Evolutionary conservation across 768 basidiomycete species (phyloP).

Genomic region (Kwoniella botswanensis): DNA sequence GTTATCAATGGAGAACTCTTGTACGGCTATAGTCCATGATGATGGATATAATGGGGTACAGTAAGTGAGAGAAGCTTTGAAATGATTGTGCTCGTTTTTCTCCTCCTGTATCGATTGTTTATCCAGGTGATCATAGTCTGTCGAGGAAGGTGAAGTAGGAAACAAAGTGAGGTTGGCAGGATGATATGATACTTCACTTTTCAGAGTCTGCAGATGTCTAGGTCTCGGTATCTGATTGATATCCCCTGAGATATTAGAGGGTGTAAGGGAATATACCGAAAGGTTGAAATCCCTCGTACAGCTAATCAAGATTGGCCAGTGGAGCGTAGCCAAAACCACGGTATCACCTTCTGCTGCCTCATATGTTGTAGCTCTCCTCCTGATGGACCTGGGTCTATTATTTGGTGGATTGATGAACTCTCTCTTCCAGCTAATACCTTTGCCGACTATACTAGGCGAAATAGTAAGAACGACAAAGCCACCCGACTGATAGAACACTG

Average conservation of each 20-base stretch:
- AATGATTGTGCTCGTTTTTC: constrained; percentile 15
- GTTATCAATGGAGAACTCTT: constrained; percentile 46
- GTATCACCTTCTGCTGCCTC: constrained; percentile 41
- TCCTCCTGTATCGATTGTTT: neutral
- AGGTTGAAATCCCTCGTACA: constrained; percentile 53
- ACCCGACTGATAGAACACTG: constrained; percentile 55
- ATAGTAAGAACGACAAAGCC: constrained; percentile 50
- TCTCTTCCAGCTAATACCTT: constrained; percentile 35
- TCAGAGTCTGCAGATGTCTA: constrained; percentile 47
- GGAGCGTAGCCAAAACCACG: constrained; percentile 45
- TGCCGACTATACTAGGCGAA: neutral
- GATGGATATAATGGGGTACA: constrained; percentile 55
- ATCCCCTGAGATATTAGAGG: neutral
- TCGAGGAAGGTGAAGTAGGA: constrained; percentile 19
- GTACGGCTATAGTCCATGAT: constrained; percentile 56
- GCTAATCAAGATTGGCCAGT: constrained; percentile 46
- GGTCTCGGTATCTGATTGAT: constrained; percentile 15
- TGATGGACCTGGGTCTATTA: constrained; percentile 30
- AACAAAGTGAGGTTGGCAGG: constrained; percentile 53
- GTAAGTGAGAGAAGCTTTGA: constrained; percentile 51
- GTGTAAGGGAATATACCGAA: constrained; percentile 39
- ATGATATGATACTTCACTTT: constrained; percentile 55
- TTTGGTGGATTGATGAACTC: constrained; percentile 42
- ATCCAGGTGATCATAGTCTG: neutral
- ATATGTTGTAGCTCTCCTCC: constrained; percentile 33